phyloP scores from a whole-genome alignment of 2,329 filamentous ascomycete genomes.

The Talaromyces atroroseus region DNA sequence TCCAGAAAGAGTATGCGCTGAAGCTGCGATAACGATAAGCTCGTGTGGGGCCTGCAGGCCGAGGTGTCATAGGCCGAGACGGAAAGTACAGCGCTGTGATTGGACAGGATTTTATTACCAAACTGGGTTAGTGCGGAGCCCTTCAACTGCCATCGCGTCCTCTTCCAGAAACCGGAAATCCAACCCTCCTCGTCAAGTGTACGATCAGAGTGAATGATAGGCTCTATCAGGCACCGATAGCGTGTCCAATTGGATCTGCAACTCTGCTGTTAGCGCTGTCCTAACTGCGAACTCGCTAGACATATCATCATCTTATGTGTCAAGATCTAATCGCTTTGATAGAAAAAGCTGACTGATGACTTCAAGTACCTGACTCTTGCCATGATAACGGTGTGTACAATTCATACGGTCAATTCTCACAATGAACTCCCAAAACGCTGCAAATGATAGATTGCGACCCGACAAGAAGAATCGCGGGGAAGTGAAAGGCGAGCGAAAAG shows the following conservation, averaged over 20 bases:
- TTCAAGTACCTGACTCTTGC: not conserved
- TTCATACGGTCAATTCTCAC: not conserved
- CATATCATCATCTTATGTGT: not conserved
- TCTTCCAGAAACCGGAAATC: slow-evolving; percentile 14
- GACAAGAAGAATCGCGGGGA: not conserved
- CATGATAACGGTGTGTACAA: not conserved
- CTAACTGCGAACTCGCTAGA: not conserved
- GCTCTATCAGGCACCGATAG: not conserved
- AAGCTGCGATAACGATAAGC: slow-evolving; percentile 14
- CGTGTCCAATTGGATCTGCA: not conserved
- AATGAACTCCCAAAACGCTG: not conserved
- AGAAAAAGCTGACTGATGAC: not conserved
- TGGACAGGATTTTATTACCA: slow-evolving; percentile 12
- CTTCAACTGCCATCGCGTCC: not conserved
- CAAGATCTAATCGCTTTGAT: not conserved
- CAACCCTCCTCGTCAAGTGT: not conserved
- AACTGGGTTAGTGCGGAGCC: not conserved
- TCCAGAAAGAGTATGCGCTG: slow-evolving; percentile 4
- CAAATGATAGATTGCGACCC: not conserved
- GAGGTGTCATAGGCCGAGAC: not conserved
- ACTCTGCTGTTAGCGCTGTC: not conserved
- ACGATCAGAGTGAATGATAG: too few relatives aligned
- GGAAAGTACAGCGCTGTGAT: not conserved
- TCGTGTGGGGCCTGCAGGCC: not conserved
- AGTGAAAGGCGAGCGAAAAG: not conserved